Percentiles rank a stretch among this genome's conserved stretches.
Conservation (phyloP, 1,284 basidiomycete species). For the Cutaneotrichosporon sp. region DNA sequence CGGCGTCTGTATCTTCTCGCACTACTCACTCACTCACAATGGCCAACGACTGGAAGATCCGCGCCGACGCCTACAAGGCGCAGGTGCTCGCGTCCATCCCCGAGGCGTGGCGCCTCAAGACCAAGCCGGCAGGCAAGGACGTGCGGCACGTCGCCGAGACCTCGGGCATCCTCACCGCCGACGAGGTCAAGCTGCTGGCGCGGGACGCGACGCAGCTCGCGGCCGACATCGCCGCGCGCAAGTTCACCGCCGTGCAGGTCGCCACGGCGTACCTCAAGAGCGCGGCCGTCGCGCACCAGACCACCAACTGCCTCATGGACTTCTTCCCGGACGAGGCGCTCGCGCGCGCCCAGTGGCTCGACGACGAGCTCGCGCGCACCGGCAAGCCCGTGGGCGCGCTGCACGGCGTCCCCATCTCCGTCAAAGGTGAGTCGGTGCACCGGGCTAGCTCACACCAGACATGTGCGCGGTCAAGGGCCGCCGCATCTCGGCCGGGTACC, state of each 20-base stretch:
- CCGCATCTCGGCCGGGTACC: slow-evolving; percentile 28
- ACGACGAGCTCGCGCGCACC: slow-evolving; percentile 59
- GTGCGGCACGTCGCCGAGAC: slow-evolving; percentile 22
- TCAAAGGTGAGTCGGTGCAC: slow-evolving; percentile 54
- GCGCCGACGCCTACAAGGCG: slow-evolving; percentile 17
- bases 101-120: slow-evolving; percentile 18
- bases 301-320: slow-evolving; percentile 68
- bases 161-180: slow-evolving; percentile 24
- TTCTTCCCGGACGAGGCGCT: slow-evolving; percentile 66
- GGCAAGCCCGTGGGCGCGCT: slow-evolving; percentile 61
- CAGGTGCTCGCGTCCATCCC: slow-evolving; percentile 18
- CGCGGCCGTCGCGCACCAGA: slow-evolving; percentile 37
- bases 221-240: slow-evolving; percentile 35
- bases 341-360: slow-evolving; percentile 61
- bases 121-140: slow-evolving; percentile 4
- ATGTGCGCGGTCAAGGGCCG: slow-evolving; percentile 52
- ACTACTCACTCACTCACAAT: slow-evolving; percentile 6
- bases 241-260: slow-evolving; percentile 34
- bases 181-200: slow-evolving; percentile 35
- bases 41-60: slow-evolving; percentile 20
- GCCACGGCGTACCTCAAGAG: slow-evolving; percentile 35
- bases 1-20: not conserved
- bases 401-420: slow-evolving; percentile 64
- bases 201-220: slow-evolving; percentile 46
- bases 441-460: slow-evolving; percentile 31